These are phyloP conservation scores for Cercospora sesami DNA, from an alignment of 2,329 filamentous ascomycete genomes.

Conservation along the genomic window DNA sequence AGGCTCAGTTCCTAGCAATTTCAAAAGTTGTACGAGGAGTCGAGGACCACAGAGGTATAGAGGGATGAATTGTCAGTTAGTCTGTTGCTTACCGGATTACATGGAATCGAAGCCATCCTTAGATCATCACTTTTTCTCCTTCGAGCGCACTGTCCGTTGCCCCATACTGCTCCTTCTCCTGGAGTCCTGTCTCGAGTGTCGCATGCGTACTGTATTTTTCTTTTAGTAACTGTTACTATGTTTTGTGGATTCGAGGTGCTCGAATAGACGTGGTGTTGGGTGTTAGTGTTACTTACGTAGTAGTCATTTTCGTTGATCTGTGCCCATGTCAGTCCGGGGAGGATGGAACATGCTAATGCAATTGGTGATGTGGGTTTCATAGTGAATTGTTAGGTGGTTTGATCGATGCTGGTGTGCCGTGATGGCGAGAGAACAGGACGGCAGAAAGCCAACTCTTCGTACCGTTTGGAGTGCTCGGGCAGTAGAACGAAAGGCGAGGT, in stretches of 20 bases:
- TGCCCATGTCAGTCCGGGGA: not conserved
- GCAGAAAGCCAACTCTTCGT: no score
- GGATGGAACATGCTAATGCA: not conserved
- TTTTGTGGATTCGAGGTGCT: not conserved
- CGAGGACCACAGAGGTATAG: no score
- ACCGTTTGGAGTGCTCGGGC: not conserved
- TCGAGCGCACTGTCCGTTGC: not conserved
- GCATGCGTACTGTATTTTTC: not conserved
- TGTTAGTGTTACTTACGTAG: not conserved
- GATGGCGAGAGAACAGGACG: not conserved
- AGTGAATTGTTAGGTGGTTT: not conserved
- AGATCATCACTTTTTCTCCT: not conserved
- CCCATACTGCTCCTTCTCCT: not conserved
- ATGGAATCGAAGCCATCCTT: not conserved
- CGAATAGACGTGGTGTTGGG: not conserved
- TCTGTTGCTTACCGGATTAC: not conserved
- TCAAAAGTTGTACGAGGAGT: not conserved
- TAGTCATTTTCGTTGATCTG: not conserved
- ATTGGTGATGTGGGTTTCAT: not conserved
- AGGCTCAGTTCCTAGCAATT: not conserved
- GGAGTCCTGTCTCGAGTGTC: not conserved
- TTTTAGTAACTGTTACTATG: not conserved
- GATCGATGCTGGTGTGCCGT: not conserved
- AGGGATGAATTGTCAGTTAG: no score
- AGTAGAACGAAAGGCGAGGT: no score